A percentile compares a stretch with the other conserved stretches of the same genome.
Evolutionary conservation across 345 rosid species (phyloP).

Genomic region (Citrus glauca): DNA sequence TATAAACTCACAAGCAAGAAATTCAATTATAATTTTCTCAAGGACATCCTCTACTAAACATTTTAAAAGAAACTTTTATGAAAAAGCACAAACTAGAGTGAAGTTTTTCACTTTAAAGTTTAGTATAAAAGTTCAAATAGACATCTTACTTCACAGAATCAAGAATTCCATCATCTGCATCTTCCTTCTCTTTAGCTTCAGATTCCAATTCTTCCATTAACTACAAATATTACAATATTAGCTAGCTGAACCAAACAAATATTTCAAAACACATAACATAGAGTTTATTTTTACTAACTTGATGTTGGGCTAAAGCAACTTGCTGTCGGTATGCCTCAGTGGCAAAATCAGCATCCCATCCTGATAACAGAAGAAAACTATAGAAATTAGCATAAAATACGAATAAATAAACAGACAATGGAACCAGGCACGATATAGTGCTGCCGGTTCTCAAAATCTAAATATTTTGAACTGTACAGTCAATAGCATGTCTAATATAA

Average conservation of each 20-base stretch:
- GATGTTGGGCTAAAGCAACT: constrained; percentile 92
- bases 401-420: neutral
- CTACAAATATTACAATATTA: constrained; percentile 40
- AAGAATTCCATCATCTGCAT: constrained; percentile 48
- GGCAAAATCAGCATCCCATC: constrained; percentile 99
- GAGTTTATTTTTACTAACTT: constrained; percentile 43
- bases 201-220: constrained; percentile 88
- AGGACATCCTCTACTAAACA: neutral
- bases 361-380: constrained; percentile 33
- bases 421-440: neutral
- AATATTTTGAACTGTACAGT: neutral
- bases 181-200: constrained; percentile 84
- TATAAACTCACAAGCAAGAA: neutral
- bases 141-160: constrained; percentile 58
- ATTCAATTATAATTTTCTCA: neutral
- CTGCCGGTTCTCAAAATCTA: neutral
- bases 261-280: neutral
- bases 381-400: constrained; percentile 1
- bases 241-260: neutral
- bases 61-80: neutral
- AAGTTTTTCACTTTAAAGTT: constrained; percentile 10
- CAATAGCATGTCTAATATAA: neutral
- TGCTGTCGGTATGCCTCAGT: constrained; percentile 99
- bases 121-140: constrained; percentile 17
- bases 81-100: neutral